A percentile compares a stretch with the other conserved stretches of the same genome.
Evolutionary conservation across 1,139 yeast genomes (phyloP).

Genomic region (Lodderomyces theae): DNA sequence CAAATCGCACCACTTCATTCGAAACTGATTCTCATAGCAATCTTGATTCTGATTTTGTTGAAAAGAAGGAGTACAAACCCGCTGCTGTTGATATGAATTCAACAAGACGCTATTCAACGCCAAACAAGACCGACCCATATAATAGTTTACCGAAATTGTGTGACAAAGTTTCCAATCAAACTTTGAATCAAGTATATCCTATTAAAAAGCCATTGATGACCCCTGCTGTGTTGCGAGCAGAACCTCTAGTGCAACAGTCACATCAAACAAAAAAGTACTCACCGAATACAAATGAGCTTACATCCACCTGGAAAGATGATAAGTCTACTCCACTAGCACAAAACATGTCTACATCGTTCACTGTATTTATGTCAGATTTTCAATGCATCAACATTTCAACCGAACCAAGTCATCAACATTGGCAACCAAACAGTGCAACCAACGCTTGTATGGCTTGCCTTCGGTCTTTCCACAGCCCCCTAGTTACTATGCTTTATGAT

Average conservation of each 20-base stretch:
- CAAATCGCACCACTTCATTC: constrained; percentile 5
- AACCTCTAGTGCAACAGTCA: not conserved
- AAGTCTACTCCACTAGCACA: not conserved
- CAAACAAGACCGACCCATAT: constrained; percentile 13
- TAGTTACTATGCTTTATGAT: constrained; percentile 12
- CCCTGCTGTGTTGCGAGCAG: constrained; percentile 45
- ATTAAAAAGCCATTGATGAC: constrained; percentile 39
- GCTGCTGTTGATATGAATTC: constrained; percentile 43
- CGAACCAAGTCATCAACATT: constrained; percentile 43
- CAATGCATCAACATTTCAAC: not conserved
- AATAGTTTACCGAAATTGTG: constrained; percentile 11
- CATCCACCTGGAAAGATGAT: too few species aligned
- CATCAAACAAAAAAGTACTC: not conserved
- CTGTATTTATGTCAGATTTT: not conserved
- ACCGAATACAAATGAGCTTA: too few species aligned
- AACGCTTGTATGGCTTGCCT: constrained; percentile 45
- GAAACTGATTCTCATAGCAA: too few species aligned
- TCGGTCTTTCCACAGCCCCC: constrained; percentile 32
- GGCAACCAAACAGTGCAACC: constrained; percentile 40
- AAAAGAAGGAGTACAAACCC: constrained; percentile 34
- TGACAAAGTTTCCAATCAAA: constrained; percentile 10
- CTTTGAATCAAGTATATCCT: constrained; percentile 28
- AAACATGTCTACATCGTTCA: not conserved
- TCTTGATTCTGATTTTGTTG: too few species aligned
- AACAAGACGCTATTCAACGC: constrained; percentile 28